Percentiles rank a stretch among this genome's conserved stretches.
Evolutionary conservation across 2,329 filamentous ascomycete species (phyloP).

Genomic region (Fusarium aywerte): DNA sequence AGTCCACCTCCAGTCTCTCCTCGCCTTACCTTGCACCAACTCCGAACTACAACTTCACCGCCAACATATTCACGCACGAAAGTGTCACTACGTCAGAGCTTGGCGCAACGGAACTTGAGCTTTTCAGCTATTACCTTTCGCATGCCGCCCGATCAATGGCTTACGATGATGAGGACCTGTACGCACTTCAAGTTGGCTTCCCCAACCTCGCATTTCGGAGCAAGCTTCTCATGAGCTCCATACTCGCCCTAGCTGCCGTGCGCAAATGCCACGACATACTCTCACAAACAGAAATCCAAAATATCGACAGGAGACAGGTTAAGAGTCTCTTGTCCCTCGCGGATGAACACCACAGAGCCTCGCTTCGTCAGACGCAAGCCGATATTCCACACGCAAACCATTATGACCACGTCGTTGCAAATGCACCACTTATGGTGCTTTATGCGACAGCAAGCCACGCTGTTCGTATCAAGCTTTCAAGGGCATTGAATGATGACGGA

Average conservation of each 20-base stretch:
- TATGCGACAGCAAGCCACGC: slow-evolving; percentile 54
- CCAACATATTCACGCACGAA: neutral
- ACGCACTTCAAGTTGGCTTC: slow-evolving; percentile 55
- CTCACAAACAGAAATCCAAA: neutral
- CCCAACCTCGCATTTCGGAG: slow-evolving; percentile 55
- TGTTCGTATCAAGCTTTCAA: slow-evolving; percentile 50
- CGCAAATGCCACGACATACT: slow-evolving; percentile 54
- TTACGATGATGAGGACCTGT: slow-evolving; percentile 52
- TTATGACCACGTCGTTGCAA: slow-evolving; percentile 43
- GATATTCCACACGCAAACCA: slow-evolving; percentile 45
- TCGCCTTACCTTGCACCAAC: slow-evolving; percentile 8
- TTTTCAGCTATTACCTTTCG: slow-evolving; percentile 55
- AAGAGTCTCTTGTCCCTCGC: slow-evolving; percentile 44
- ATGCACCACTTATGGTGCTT: slow-evolving; percentile 56
- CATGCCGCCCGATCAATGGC: slow-evolving; percentile 54
- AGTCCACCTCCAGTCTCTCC: slow-evolving; percentile 2
- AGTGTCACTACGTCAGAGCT: slow-evolving; percentile 17
- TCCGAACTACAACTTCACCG: neutral
- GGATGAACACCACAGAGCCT: slow-evolving; percentile 52
- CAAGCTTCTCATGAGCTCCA: slow-evolving; percentile 55
- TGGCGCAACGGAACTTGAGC: slow-evolving; percentile 49
- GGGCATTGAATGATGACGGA: slow-evolving; percentile 30
- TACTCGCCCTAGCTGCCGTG: slow-evolving; percentile 55
- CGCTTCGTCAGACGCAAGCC: slow-evolving; percentile 52
- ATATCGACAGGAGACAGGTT: slow-evolving; percentile 8